These are phyloP conservation scores for Dunaliella sp. DNA, from an alignment of 139 green algal genomes.

Conservation along the genomic window DNA sequence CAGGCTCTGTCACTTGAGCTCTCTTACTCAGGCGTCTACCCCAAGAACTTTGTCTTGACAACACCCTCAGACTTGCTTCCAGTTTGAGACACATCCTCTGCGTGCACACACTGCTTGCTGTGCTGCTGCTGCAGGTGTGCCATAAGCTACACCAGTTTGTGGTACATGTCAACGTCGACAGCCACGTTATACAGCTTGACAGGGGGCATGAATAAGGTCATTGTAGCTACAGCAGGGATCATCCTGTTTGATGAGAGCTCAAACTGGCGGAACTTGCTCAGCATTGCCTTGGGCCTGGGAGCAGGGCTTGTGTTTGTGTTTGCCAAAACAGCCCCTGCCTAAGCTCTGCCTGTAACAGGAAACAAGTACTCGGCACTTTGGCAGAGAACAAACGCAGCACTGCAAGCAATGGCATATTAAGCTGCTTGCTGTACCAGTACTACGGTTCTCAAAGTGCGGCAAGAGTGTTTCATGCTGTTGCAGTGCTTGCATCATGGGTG, in stretches of 20 bases:
- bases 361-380: too few species aligned
- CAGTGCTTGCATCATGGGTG: too few species aligned
- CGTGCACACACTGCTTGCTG: background rate
- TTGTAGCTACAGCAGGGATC: constrained; percentile 4
- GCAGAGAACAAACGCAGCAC: too few species aligned
- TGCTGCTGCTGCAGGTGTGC: background rate
- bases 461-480: too few species aligned
- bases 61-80: background rate
- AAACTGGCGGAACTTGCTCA: constrained; percentile 61
- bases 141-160: constrained; percentile 81
- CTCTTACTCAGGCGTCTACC: too few species aligned
- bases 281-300: constrained; percentile 65
- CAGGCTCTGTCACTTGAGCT: too few species aligned
- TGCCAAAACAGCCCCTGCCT: constrained; percentile 17
- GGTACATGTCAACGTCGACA: constrained; percentile 86
- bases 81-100: background rate
- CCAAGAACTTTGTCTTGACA: too few species aligned
- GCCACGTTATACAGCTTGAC: constrained; percentile 81
- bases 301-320: constrained; percentile 40
- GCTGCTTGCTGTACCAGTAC: too few species aligned
- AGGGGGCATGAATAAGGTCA: constrained; percentile 44
- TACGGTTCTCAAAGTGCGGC: too few species aligned
- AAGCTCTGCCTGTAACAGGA: too few species aligned
- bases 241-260: constrained; percentile 42
- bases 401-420: too few species aligned